Base-by-base conservation (phyloP, 1,284 basidiomycete genomes). In the Trichosporon sp. region DNA sequence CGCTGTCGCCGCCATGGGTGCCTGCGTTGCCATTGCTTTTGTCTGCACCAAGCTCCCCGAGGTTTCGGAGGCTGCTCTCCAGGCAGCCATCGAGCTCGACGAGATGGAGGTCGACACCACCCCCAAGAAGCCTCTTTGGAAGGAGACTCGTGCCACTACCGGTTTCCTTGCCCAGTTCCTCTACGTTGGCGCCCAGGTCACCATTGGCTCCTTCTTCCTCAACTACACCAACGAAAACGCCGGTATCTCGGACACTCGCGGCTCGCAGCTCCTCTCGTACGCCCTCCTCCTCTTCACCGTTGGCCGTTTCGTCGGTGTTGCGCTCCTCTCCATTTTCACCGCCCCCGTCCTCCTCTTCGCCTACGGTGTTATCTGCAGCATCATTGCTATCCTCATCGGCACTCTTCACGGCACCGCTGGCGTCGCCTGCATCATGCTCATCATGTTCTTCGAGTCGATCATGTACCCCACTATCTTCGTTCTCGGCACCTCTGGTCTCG, bases 1-100 rank as follows among this genome's bases (percentile, higher is more conserved):
- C 11, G 77, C 79, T 4, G 68, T 81, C 46, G n/a, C n/a, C n/a
- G 46, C 73, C 0, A 35, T 66, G 43, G 74, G 79, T 38, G 78
- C 76, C 1, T 75, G 74, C 64, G n/a, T n/a, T n/a, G n/a, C n/a
- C n/a, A n/a, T n/a, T n/a, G n/a, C n/a, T n/a, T n/a, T n/a, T n/a
- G n/a, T n/a, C n/a, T n/a, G n/a, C n/a, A n/a, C n/a, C n/a, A 78
- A 76, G 63, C 74, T 80, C 7, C 79, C 78, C 1, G 79, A 80
- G 69, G 74, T 79, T 6, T 40, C 61, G 16, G 77, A 80, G 67
- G 74, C 72, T 6, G 73, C 77, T 11, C 71, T 75, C 7, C 67
- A 59, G 8, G 76, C 75, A 19, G 67, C 70, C 10, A 51, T 74
- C 51, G 74, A 73, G 8, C 68, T 66, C 11, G 71, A 73, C 10